phyloP scores from a whole-genome alignment of 2,329 filamentous ascomycete genomes.

The Alternaria sp. region DNA sequence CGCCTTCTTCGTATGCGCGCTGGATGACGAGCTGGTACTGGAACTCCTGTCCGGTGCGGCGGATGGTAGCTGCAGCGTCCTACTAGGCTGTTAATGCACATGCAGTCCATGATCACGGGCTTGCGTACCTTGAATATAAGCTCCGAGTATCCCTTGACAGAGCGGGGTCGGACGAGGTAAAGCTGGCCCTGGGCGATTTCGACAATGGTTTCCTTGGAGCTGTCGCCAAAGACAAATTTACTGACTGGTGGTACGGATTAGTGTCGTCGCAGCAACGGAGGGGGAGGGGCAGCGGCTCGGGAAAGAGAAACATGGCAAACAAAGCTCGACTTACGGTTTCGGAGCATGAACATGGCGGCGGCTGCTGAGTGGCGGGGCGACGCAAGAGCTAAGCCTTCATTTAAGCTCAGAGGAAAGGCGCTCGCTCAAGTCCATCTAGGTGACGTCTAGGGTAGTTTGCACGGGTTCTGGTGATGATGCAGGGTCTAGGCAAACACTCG shows the following conservation, averaged over 20 bases:
- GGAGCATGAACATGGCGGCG: conserved; percentile 51
- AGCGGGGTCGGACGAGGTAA: conserved; percentile 92
- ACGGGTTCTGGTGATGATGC: conserved; percentile 22
- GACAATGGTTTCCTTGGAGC: conserved; percentile 89
- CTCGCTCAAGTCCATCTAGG: conserved; percentile 21
- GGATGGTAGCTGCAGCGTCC: conserved; percentile 90
- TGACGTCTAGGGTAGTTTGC: conserved; percentile 12
- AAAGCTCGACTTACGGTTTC: conserved; percentile 45
- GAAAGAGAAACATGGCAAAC: conserved; percentile 3
- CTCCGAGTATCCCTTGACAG: conserved; percentile 96
- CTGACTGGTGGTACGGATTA: conserved; percentile 65
- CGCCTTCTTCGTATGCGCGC: conserved; percentile 95
- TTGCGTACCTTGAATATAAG: conserved; percentile 77
- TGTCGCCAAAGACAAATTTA: conserved; percentile 90
- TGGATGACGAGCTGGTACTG: conserved; percentile 98
- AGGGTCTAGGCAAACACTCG: conserved; percentile 18
- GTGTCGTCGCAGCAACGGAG: conserved; percentile 29
- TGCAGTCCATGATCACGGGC: background rate
- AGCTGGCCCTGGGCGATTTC: conserved; percentile 95
- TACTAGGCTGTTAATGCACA: conserved; percentile 54
- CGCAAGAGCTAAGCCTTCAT: conserved; percentile 23
- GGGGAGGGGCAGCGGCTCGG: conserved; percentile 38
- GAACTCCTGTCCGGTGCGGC: conserved; percentile 90
- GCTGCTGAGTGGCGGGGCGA: conserved; percentile 9
- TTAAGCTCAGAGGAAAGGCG: conserved; percentile 24